Conservation (phyloP, 1,139 yeast species). For the Blastobotrys ciferrii region DNA sequence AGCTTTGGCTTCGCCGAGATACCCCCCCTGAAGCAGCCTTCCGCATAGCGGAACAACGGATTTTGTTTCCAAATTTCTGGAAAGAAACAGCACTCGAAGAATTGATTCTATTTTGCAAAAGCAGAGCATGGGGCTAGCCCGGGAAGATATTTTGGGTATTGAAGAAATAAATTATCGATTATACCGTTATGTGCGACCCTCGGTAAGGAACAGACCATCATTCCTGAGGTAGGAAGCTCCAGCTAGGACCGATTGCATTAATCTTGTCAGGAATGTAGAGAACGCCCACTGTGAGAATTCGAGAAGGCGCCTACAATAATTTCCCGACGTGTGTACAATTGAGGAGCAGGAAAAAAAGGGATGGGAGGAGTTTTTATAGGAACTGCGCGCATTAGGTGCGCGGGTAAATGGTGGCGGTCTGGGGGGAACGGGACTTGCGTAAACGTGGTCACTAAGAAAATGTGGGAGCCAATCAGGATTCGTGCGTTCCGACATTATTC, state of each 20-base stretch:
- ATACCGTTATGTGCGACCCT: conserved; percentile 34
- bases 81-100: too few relatives aligned
- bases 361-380: conserved; percentile 5
- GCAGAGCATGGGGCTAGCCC: too few relatives aligned
- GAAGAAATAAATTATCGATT: too few relatives aligned
- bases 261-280: conserved; percentile 33
- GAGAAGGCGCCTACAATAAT: conserved; percentile 31
- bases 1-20: too few relatives aligned
- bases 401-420: background rate
- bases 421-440: background rate
- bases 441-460: background rate
- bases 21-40: too few relatives aligned
- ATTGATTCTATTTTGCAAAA: too few relatives aligned
- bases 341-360: conserved; percentile 14
- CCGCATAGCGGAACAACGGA: too few relatives aligned
- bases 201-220: conserved; percentile 37
- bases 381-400: conserved; percentile 3
- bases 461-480: conserved; percentile 5
- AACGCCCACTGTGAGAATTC: conserved; percentile 17
- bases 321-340: conserved; percentile 31
- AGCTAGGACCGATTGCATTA: conserved; percentile 31
- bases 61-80: too few relatives aligned
- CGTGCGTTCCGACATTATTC: background rate
- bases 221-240: conserved; percentile 32
- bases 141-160: too few relatives aligned